Conservation (phyloP, 331 rosid species). For the Stylosanthes scabra region DNA sequence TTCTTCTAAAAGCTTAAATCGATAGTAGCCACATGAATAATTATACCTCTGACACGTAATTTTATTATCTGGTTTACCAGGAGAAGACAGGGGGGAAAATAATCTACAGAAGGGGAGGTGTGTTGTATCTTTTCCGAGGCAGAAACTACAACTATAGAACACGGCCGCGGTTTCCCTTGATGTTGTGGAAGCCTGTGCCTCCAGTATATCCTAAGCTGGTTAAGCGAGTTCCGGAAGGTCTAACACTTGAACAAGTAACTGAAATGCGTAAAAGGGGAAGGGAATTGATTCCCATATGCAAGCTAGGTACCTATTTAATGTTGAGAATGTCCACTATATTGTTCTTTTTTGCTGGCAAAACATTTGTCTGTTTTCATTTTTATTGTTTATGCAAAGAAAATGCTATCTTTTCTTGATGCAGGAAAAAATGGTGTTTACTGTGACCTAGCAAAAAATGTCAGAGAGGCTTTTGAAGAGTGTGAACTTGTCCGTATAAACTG, state of each 20-base stretch:
- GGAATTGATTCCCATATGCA: slow-evolving; percentile 73
- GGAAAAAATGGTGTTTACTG: slow-evolving; percentile 93
- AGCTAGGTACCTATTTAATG: slow-evolving; percentile 78
- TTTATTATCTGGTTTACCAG: slow-evolving; percentile 52
- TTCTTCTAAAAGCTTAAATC: too few relatives aligned
- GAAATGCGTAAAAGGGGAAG: slow-evolving; percentile 88
- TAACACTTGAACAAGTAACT: slow-evolving; percentile 67
- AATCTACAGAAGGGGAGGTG: slow-evolving; percentile 72
- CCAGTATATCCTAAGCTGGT: slow-evolving; percentile 89
- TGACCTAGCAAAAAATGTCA: slow-evolving; percentile 64
- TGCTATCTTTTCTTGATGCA: slow-evolving; percentile 40
- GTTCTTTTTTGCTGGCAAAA: slow-evolving; percentile 13
- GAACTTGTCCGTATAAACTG: slow-evolving; percentile 86
- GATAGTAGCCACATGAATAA: too few relatives aligned
- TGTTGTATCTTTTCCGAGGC: slow-evolving; percentile 85
- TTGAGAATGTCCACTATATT: slow-evolving; percentile 13
- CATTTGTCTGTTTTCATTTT: not conserved
- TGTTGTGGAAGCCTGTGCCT: slow-evolving; percentile 94
- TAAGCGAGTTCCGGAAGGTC: slow-evolving; percentile 74
- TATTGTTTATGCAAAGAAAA: not conserved
- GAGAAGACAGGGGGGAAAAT: slow-evolving; percentile 90
- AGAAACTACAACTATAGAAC: slow-evolving; percentile 90
- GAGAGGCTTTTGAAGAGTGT: slow-evolving; percentile 96
- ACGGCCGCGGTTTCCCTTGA: slow-evolving; percentile 86
- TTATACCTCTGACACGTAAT: not conserved